Evolutionary conservation across 352 stramenopile species (phyloP), one percentile per base, ranked within the genome.

Genomic region (Poterioochromonas sp.): DNA sequence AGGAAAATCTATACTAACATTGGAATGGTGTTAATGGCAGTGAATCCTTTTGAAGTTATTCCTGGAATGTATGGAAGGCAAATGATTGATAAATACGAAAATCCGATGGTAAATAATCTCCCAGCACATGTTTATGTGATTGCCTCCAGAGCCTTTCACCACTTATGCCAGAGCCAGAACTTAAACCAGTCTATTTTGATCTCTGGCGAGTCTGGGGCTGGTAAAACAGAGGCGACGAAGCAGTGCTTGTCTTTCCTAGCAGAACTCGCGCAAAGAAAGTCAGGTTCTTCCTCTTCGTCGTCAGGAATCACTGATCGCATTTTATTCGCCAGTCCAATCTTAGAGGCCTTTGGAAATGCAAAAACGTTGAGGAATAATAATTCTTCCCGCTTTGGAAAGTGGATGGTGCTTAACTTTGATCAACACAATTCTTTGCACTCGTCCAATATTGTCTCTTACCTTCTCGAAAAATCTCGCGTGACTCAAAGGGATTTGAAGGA

Each of bases 371-470:
- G 91, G 71, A 97, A 97, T 82, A 90, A 96, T 81, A 97, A 97
- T 84, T 96, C 90, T 15, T 95, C 88, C 83, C 90, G 92, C 41
- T 97, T 97, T 76, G 92, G 92, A 39, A 97, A 97, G 85, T 96
- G 93, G 80, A 96, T 93, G 79, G 89, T 94, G 80, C 83, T 97
- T 39, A 90, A 94, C 73, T 97, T 97, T 82, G 90, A 95, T 79
- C 82, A 73, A 44, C 84, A 93, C 64, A 87, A 89, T 60, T 88
- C 85, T 76, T 83, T 96, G 11, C 82, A 94, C 8, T 90, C 90
- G 39, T 89, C 90, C 5, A 90, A 89, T 76, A 94, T 86, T 32
- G 35, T 32, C 8, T 95, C 97, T 40, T 99, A 98, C 80, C 86
- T 99, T 62, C 85, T 99, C 15, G 95, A 99, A n/a, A 74, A 74